Base-by-base conservation (phyloP, 2,329 filamentous ascomycete species). In the Byssochlamys sp. region DNA sequence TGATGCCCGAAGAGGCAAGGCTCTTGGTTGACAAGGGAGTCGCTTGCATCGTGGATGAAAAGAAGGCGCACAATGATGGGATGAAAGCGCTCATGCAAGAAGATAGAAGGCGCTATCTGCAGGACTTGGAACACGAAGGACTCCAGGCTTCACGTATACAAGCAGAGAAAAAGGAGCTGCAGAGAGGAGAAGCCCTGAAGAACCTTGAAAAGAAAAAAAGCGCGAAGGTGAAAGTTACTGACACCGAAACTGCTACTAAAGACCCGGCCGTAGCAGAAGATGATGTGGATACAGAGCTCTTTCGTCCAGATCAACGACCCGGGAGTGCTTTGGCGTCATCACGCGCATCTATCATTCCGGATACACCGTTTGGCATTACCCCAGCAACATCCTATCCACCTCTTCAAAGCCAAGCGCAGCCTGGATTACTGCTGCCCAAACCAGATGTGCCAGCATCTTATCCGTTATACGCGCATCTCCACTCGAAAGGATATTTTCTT, bases 1-100 rank as follows among this genome's bases (percentile, higher is more conserved):
- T 99, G 51, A 89, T 94, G 78, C 87, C 90, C 1, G 94, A 97
- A 75, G 94, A 99, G 77, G 91, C 87, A 3, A 82, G 85, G 62
- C 76, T 94, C 56, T 81, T 99, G 28, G 85, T 95, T 58, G 86
- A 90, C 63, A 87, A 86, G 64, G 84, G 83, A 59, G 83, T 85
- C 65, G 92, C 85, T 49, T 90, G 87, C 73, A 80, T 96, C 64
- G 85, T 92, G 65, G 90, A 96, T 71, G 91, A 95, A 73, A 79
- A 80, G 55, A 78, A 81, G 55, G 84, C 83, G 63, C 94, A 97
- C 72, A 80, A 82, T 39, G 70, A 81, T 45, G 82, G 80, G 52
- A 81, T 95, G 63, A 75, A 80, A 55, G 77, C 79, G 29, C 75
- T 87, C 62, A 77, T 81, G 61, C 77, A 80, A 11, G 75, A 80